Evolutionary conservation across 345 rosid genomes (phyloP), one percentile per base, ranked within the genome.

Genomic region (Hypericum perforatum): DNA sequence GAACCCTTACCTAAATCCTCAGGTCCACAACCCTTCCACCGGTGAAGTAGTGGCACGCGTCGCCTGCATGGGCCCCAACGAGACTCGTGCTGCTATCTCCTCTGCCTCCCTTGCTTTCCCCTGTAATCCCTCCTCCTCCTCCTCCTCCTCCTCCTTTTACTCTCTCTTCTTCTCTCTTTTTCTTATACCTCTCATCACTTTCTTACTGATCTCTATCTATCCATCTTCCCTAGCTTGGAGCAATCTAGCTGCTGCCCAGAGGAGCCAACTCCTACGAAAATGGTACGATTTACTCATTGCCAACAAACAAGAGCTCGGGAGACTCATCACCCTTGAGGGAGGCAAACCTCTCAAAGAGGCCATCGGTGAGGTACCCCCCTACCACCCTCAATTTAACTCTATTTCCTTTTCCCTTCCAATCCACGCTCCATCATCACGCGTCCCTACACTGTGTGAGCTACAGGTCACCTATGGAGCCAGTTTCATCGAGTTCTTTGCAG

Each of bases 341-440:
- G 98, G 98, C 44, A 92, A 92, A 65, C 97, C 98, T 61, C 70
- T 92, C 43, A 78, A 80, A 63, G 98, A 92, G 62, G 94, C 98
- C 64, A 61, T 82, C 11, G 97, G 94, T 39, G 97, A 92, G 97
- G 98, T 92, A 76, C 53, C 40, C 22, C 47, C 49, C 11, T 9
- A 63, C 51, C 37, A 54, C 45, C 52, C 40, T 14, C 13, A 16
- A 39, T 13, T 32, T 53, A 16, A 49, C 43, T 58, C 11, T 38
- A 29, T 57, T n/a, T 11, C 37, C 13, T 22, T 11, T 5, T 49
- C 29, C 11, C 59, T 52, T 51, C 37, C 47, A 7, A 1, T 41
- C 50, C 8, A 46, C 4, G 9, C 10, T 46, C 16, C 15, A 5
- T 13, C 2, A 13, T 5, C 50, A 2, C 16, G 3, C n/a, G 29